Conservation (phyloP, 2,329 filamentous ascomycete species). For the Botrytis elliptica region DNA sequence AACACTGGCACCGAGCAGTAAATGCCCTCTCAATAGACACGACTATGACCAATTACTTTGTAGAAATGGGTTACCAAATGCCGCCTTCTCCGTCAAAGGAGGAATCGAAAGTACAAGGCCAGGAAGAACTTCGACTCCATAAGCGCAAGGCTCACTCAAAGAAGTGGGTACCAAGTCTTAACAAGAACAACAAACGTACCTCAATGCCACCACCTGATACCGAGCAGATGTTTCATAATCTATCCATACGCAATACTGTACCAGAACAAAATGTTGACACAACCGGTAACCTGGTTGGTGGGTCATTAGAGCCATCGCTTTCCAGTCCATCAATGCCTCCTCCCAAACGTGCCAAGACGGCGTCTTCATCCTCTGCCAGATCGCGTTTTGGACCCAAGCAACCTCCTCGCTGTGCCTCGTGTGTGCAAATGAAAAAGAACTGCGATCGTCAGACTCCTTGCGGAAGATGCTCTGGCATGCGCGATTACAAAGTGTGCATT, state of each 20-base stretch:
- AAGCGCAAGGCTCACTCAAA: neutral
- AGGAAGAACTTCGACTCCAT: neutral
- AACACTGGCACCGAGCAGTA: neutral
- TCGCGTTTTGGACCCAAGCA: neutral
- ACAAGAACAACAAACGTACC: neutral
- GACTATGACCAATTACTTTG: neutral
- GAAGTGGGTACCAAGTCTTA: neutral
- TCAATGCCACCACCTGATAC: neutral
- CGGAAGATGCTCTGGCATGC: neutral
- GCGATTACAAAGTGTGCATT: neutral
- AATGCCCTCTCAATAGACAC: neutral
- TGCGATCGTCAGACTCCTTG: conserved; percentile 7
- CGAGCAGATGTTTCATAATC: neutral
- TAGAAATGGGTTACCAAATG: conserved; percentile 10
- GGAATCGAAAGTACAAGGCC: neutral
- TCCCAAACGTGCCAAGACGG: neutral
- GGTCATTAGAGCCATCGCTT: neutral
- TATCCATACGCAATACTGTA: neutral
- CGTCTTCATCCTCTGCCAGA: neutral
- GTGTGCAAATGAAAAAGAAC: neutral
- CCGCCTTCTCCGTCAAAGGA: neutral
- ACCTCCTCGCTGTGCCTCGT: neutral
- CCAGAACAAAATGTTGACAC: neutral
- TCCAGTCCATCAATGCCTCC: neutral
- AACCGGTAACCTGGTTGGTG: too few species aligned